These are phyloP conservation scores for Xanthoconium stramineum DNA, from an alignment of 768 basidiomycete species.

Conservation along the genomic window DNA sequence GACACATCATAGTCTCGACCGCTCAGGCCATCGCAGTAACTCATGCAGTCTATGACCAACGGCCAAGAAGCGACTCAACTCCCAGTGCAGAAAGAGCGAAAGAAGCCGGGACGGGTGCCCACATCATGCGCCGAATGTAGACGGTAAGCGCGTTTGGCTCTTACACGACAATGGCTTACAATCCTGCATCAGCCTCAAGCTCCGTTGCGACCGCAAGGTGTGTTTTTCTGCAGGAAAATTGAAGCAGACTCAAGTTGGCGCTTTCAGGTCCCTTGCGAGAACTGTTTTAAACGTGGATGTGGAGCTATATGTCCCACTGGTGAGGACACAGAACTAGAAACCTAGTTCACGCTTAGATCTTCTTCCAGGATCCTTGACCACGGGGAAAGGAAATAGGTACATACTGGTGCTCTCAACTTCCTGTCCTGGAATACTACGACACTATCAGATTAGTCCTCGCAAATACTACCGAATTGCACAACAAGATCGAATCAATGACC, in stretches of 20 bases:
- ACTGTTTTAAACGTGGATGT: constrained; percentile 72
- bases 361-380: constrained; percentile 46
- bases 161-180: not conserved
- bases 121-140: constrained; percentile 42
- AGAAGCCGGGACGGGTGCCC: constrained; percentile 48
- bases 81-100: constrained; percentile 33
- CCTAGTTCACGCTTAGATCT: not conserved
- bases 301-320: constrained; percentile 77
- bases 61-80: constrained; percentile 5
- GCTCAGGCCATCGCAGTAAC: not conserved
- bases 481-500: constrained; percentile 53
- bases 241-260: constrained; percentile 9
- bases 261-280: constrained; percentile 70
- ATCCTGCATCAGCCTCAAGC: constrained; percentile 45
- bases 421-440: not conserved
- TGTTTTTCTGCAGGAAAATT: not conserved
- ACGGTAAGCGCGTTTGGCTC: constrained; percentile 25
- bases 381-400: constrained; percentile 59
- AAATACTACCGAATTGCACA: constrained; percentile 69
- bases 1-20: not conserved
- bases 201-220: constrained; percentile 64
- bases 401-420: not conserved
- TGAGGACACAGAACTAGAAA: constrained; percentile 22
- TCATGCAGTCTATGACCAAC: not conserved
- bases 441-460: constrained; percentile 52